These are phyloP conservation scores for Crucibulum laeve DNA, from an alignment of 768 basidiomycete species.

Conservation along the genomic window DNA sequence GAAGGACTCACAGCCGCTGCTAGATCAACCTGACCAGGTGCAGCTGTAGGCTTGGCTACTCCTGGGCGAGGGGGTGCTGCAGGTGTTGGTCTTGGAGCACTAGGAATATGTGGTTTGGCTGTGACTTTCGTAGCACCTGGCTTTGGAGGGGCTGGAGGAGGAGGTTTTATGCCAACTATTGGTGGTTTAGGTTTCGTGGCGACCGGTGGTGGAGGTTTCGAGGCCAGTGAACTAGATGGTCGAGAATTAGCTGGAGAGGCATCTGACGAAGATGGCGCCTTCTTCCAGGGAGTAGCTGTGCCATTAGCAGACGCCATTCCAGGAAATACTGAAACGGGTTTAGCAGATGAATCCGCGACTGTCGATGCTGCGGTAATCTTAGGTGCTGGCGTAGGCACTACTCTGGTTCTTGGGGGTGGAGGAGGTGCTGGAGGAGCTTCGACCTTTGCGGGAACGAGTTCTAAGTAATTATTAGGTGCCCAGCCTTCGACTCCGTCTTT, in stretches of 20 bases:
- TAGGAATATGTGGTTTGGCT: conserved; percentile 60
- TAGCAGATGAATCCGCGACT: conserved; percentile 58
- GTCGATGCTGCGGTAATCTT: conserved; percentile 37
- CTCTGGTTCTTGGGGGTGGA: conserved; percentile 51
- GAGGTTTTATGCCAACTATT: conserved; percentile 51
- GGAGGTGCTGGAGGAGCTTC: conserved; percentile 68
- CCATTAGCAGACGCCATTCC: conserved; percentile 70
- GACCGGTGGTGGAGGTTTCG: conserved; percentile 55
- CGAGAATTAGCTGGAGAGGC: conserved; percentile 43
- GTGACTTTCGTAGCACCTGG: conserved; percentile 39
- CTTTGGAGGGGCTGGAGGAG: conserved; percentile 29
- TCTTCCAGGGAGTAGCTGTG: conserved; percentile 73
- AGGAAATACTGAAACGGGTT: conserved; percentile 80
- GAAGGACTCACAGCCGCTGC: conserved; percentile 69
- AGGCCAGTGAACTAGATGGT: conserved; percentile 44
- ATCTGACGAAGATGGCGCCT: conserved; percentile 29
- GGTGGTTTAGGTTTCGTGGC: conserved; percentile 69
- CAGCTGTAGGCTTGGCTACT: conserved; percentile 34
- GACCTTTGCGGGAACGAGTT: conserved; percentile 66
- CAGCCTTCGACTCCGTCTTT: conserved; percentile 82
- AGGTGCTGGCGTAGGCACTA: conserved; percentile 33
- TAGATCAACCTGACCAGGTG: conserved; percentile 67
- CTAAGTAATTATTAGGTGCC: conserved; percentile 93
- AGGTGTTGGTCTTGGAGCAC: conserved; percentile 45
- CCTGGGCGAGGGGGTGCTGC: conserved; percentile 35